Evolutionary conservation across 352 stramenopile genomes (phyloP), one percentile per base, ranked within the genome.

Genomic region (Phytophthora agathidicida): DNA sequence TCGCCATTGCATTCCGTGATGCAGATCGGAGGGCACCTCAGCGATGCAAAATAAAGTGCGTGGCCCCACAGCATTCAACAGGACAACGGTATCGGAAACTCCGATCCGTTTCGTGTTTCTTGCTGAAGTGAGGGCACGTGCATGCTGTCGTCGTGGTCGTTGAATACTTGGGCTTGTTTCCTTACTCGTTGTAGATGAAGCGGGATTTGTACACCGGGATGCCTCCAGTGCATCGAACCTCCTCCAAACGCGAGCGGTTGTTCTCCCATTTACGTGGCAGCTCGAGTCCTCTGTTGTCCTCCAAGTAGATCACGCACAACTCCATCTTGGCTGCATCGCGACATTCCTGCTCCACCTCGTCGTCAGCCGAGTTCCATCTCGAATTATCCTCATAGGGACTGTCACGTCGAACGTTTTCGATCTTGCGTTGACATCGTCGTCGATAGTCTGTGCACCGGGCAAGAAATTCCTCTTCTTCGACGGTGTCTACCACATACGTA

Each of bases 211-310:
- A 19, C 3, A 20, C 14, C 6, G 32, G 53, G 11, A 20, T 33
- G 10, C 23, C 32, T 14, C 43, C 33, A n/a, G 27, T 3, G 1
- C 27, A 17, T 16, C n/a, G 16, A 19, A 56, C 44, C 17, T 56
- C 14, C 14, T 70, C 46, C 23, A 55, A 60, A 0, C 53, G 53
- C n/a, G 45, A 20, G 17, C 46, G 53, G 27, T 54, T 60, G 1
- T 10, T 26, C 17, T 70, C 54, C 61, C 61, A 70, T 19, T 61
- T 70, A 26, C 41, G 54, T 5, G 54, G 61, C 3, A 70, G 47
- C 24, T 38, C 32, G 9, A 62, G 35, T 8, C 47, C 54, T 10
- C 31, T 58, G 11, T 36, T 24, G 27, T 65, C 33, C 6, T 38
- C 32, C 20, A 72, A 30, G 33, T 68, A 65, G 6, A 53, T 24